phyloP scores from a whole-genome alignment of 345 rosid genomes.

The Eucalyptus cloeziana region DNA sequence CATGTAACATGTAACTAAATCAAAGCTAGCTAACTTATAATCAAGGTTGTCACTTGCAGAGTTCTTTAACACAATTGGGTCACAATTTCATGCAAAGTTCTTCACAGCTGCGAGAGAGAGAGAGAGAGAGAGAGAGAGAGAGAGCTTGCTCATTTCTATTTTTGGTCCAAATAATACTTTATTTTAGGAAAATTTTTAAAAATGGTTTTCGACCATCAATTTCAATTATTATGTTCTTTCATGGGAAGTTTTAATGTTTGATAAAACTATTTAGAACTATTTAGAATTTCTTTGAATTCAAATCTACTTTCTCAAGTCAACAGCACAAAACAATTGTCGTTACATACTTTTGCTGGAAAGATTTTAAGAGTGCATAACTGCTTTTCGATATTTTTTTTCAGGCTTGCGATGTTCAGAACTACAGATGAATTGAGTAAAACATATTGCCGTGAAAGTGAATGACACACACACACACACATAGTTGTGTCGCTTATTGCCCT shows the following conservation, averaged over 20 bases:
- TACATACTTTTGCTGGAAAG: neutral
- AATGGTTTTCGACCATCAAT: neutral
- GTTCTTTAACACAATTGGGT: neutral
- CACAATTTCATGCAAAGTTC: neutral
- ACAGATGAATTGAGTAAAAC: neutral
- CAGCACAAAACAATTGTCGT: neutral
- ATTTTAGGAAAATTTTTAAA: neutral
- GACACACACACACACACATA: neutral
- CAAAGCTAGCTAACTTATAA: neutral
- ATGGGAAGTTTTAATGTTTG: neutral
- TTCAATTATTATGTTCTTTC: neutral
- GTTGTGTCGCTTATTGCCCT: neutral
- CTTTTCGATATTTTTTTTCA: neutral
- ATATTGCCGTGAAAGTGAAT: neutral
- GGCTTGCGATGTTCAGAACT: neutral
- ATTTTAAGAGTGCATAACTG: neutral
- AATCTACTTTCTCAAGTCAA: neutral
- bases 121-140: too few species aligned
- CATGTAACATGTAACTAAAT: neutral
- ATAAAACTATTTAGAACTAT: neutral
- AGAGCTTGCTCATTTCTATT: neutral
- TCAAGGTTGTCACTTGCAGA: neutral
- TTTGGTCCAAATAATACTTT: neutral
- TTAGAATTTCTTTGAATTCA: neutral
- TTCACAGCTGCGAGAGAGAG: neutral